A percentile compares a stretch with the other conserved stretches of the same genome.
These are phyloP conservation scores for Penicillium fuscoglaucum DNA, from an alignment of 2,329 filamentous ascomycete genomes.

Conservation along the genomic window DNA sequence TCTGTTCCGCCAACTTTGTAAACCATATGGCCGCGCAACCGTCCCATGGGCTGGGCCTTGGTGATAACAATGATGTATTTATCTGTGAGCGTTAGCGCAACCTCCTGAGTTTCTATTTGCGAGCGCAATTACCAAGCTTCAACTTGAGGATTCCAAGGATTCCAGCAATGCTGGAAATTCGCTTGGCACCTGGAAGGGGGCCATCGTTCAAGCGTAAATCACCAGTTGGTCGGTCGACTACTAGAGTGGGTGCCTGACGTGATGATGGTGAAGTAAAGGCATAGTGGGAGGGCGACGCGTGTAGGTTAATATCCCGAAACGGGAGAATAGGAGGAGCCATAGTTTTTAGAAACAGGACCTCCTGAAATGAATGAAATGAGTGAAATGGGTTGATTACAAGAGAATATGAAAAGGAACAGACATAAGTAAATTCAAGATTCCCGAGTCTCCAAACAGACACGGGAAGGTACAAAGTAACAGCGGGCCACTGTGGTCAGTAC, in stretches of 20 bases:
- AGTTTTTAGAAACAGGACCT: conserved; percentile 33
- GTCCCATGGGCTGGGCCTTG: conserved; percentile 86
- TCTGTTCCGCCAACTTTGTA: conserved; percentile 92
- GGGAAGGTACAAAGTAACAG: conserved; percentile 14
- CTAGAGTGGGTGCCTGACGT: conserved; percentile 79
- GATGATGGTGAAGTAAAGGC: conserved; percentile 95
- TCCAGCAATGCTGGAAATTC: conserved; percentile 90
- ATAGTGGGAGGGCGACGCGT: conserved; percentile 88
- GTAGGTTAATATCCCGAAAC: conserved; percentile 96
- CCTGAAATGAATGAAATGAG: not conserved
- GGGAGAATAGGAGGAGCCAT: conserved; percentile 56
- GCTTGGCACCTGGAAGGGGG: conserved; percentile 70
- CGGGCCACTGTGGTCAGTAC: conserved; percentile 18
- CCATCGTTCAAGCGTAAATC: conserved; percentile 84
- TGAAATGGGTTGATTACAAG: not conserved
- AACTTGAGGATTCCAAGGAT: conserved; percentile 93
- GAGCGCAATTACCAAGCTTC: conserved; percentile 69
- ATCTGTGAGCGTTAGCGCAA: conserved; percentile 52
- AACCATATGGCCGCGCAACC: conserved; percentile 92
- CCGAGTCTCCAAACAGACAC: conserved; percentile 18
- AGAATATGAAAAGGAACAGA: conserved; percentile 7
- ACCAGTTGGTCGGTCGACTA: conserved; percentile 88
- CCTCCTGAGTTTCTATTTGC: not conserved
- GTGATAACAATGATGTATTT: conserved; percentile 97
- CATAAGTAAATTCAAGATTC: not conserved